Evolutionary conservation across 225 moss, liverwort and hornwort species (phyloP), one percentile per base, ranked within the genome.

Genomic region (Ulota crispa): DNA sequence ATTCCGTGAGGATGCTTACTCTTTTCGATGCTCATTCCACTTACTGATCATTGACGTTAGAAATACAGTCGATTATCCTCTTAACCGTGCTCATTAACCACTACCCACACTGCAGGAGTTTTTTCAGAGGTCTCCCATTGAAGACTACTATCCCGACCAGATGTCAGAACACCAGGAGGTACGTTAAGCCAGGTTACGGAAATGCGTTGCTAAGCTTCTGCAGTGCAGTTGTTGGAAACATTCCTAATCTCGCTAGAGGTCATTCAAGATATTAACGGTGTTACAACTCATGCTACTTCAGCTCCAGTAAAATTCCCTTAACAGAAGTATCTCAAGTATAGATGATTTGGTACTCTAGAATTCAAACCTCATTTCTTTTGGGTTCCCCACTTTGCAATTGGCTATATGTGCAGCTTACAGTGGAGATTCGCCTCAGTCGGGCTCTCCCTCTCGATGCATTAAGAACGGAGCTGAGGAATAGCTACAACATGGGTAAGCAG

Each of bases 371-470:
- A 32, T 64, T 52, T 36, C 53, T 77, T 53, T 50, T 9, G 3
- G 15, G 2, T 30, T 28, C 27, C 5, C 30, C 7, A 24, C 28
- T 30, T 55, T 5, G 13, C 30, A 5, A 57, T 57, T 66, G 65
- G 11, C 50, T 1, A 5, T 9, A 9, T 68, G 57, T 23, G 30
- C 68, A 78, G 69, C 1, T 69, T 1, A 5, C 4, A 30, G 0
- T 23, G 23, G 56, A 0, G 23, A 1, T 69, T 30, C 42, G 68
- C 13, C 42, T 9, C 14, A 57, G 57, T 69, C 30, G 5, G 14
- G 3, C 0, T 3, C 0, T 0, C 0, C 55, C 30, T 0, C 9
- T 15, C 2, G 0, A 0, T 2, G 1, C 0, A 18, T 18, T 78
- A 2, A 0, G 0, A 0, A 19, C 2, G 1, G 7, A 54, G 53